phyloP scores from a whole-genome alignment of 345 rosid species.

The Citrus reticulata region DNA sequence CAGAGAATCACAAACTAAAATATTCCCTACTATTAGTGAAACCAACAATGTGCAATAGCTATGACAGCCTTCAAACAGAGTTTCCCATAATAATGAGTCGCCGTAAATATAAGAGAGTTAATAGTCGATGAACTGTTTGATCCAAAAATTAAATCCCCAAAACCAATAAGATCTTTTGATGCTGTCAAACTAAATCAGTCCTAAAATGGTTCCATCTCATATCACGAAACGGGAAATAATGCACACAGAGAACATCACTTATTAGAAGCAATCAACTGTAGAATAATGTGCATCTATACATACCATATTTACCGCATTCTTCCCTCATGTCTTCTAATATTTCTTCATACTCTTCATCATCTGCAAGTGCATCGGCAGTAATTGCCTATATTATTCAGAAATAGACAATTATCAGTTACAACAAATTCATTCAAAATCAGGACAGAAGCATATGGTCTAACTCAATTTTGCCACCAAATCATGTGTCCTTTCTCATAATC shows the following conservation, averaged over 20 bases:
- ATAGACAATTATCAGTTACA: neutral
- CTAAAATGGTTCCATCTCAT: neutral
- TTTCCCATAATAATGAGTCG: neutral
- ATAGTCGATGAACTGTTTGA: neutral
- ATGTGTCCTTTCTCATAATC: neutral
- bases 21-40: neutral
- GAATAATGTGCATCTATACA: neutral
- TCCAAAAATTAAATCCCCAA: neutral
- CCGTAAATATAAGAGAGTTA: neutral
- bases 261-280: neutral
- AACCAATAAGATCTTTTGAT: neutral
- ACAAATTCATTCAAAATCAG: neutral
- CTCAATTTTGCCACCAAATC: neutral
- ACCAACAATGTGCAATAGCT: neutral
- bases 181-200: neutral
- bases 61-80: neutral
- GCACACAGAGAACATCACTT: neutral
- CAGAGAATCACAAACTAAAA: neutral
- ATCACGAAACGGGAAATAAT: neutral
- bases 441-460: neutral
- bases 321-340: conserved; percentile 32
- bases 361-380: conserved; percentile 21
- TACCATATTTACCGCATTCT: conserved; percentile 35
- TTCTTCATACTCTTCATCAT: conserved; percentile 31
- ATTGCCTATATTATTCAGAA: conserved; percentile 14